phyloP scores from a whole-genome alignment of 495 filamentous ascomycete species.

The Paragyromitra xinjiangensis region DNA sequence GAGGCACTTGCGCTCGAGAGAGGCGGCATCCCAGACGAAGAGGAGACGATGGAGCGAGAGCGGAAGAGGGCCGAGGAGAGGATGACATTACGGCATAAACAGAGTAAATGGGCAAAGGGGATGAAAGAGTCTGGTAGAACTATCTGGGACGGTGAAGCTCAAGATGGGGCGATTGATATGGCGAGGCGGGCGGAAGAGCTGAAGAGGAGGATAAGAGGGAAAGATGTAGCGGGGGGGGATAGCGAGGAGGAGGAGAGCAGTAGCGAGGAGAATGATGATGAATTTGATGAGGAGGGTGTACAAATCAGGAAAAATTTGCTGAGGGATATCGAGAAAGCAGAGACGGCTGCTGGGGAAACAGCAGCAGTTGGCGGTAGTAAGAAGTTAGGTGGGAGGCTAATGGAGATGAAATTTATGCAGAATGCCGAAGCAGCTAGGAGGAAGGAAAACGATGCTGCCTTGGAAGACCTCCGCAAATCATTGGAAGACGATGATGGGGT shows the following conservation, averaged over 20 bases:
- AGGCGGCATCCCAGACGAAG: slow-evolving; percentile 72
- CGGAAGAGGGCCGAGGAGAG: slow-evolving; percentile 82
- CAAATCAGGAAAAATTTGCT: slow-evolving; percentile 68
- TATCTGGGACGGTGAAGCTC: slow-evolving; percentile 84
- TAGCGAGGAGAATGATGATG: slow-evolving; percentile 69
- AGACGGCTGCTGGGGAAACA: slow-evolving; percentile 57
- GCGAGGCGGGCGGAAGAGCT: slow-evolving; percentile 87
- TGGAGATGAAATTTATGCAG: slow-evolving; percentile 90
- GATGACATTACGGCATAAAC: slow-evolving; percentile 86
- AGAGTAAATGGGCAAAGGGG: slow-evolving; percentile 95
- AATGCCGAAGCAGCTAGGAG: slow-evolving; percentile 80
- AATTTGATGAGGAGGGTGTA: slow-evolving; percentile 64
- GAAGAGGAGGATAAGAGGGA: slow-evolving; percentile 82
- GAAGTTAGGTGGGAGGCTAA: slow-evolving; percentile 62
- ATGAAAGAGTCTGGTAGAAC: slow-evolving; percentile 79
- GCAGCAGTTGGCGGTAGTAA: slow-evolving; percentile 59
- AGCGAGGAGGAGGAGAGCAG: slow-evolving; percentile 65
- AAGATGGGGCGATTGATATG: slow-evolving; percentile 79
- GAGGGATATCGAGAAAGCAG: slow-evolving; percentile 65
- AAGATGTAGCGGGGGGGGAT: slow-evolving; percentile 65
- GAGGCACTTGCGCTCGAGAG: slow-evolving; percentile 72
- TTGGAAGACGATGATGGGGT: slow-evolving; percentile 61
- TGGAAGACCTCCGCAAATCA: slow-evolving; percentile 78
- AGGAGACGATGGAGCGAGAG: slow-evolving; percentile 81
- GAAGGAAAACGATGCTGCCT: slow-evolving; percentile 79